These are phyloP conservation scores for Hypericum perforatum DNA, from an alignment of 345 rosid genomes.

Conservation along the genomic window DNA sequence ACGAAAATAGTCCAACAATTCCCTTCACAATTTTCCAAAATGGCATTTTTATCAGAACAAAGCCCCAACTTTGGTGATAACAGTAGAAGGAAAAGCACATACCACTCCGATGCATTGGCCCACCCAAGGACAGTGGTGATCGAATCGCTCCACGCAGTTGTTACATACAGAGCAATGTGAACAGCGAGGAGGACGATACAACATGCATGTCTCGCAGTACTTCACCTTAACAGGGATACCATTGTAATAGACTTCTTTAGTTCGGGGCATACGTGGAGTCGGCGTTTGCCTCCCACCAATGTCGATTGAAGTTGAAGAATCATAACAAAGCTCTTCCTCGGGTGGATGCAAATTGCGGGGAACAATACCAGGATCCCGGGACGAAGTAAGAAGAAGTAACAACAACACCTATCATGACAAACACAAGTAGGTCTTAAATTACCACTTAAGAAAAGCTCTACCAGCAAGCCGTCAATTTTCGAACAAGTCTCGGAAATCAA, in stretches of 20 bases:
- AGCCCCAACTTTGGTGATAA: no score
- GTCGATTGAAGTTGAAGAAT: slow-evolving; percentile 24
- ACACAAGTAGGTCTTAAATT: no score
- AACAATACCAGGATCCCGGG: slow-evolving; percentile 43
- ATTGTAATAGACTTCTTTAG: slow-evolving; percentile 30
- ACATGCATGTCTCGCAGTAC: slow-evolving; percentile 45
- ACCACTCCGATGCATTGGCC: slow-evolving; percentile 60
- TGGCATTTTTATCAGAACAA: no score
- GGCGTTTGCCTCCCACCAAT: slow-evolving; percentile 30
- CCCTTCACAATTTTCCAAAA: no score
- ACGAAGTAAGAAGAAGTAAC: slow-evolving; percentile 38
- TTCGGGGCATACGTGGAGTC: slow-evolving; percentile 23
- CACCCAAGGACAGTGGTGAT: slow-evolving; percentile 56
- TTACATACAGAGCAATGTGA: slow-evolving; percentile 54
- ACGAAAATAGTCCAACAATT: no score
- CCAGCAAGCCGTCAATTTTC: no score
- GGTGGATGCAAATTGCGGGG: slow-evolving; percentile 43
- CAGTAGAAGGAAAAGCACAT: slow-evolving; percentile 2
- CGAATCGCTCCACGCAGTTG: slow-evolving; percentile 46
- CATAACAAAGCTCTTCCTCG: slow-evolving; percentile 30
- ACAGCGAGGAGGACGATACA: slow-evolving; percentile 51
- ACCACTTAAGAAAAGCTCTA: no score
- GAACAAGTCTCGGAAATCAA: no score
- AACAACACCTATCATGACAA: slow-evolving; percentile 31
- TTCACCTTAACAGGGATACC: slow-evolving; percentile 30